A percentile compares a stretch with the other conserved stretches of the same genome.
These are phyloP conservation scores for Verticillium tricorpus DNA, from an alignment of 2,329 filamentous ascomycete species.

Conservation along the genomic window DNA sequence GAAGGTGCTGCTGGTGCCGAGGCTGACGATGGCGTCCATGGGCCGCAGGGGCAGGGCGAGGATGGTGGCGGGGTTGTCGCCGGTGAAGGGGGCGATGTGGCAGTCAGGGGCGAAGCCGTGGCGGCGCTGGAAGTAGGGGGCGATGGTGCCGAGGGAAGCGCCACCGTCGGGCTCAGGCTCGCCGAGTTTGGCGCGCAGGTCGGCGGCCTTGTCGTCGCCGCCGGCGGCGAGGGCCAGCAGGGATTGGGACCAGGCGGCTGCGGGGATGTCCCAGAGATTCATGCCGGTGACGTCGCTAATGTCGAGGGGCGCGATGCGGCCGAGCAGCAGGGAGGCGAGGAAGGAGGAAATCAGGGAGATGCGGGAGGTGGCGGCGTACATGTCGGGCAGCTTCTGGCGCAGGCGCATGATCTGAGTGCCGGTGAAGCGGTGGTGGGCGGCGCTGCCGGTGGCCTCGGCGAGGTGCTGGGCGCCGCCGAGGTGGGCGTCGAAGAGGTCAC, in stretches of 20 bases:
- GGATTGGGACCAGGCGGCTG: constrained; percentile 66
- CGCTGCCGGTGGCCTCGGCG: constrained; percentile 80
- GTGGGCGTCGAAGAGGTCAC: constrained; percentile 76
- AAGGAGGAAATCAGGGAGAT: constrained; percentile 96
- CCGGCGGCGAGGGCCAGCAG: constrained; percentile 75
- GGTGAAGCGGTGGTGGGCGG: constrained; percentile 92
- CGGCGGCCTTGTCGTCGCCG: constrained; percentile 42
- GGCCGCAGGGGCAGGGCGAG: constrained; percentile 82
- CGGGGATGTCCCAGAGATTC: constrained; percentile 89
- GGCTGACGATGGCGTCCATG: constrained; percentile 87
- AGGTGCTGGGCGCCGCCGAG: constrained; percentile 64
- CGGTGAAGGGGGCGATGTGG: constrained; percentile 80
- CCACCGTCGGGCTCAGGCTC: constrained; percentile 77
- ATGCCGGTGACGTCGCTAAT: constrained; percentile 94
- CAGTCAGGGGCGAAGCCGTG: constrained; percentile 76
- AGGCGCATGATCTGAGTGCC: constrained; percentile 95
- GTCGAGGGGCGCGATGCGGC: constrained; percentile 81
- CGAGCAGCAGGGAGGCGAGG: constrained; percentile 84
- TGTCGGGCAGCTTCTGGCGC: constrained; percentile 70
- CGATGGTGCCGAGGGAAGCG: constrained; percentile 69
- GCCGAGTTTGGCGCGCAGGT: constrained; percentile 73
- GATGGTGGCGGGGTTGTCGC: constrained; percentile 95
- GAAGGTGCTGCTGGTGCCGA: constrained; percentile 95
- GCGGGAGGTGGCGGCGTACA: constrained; percentile 74
- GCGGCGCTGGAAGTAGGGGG: constrained; percentile 70